A percentile compares a stretch with the other conserved stretches of the same genome.
Evolutionary conservation across 257 asterid genomes (phyloP).

Genomic region (Solanum clarkiae): DNA sequence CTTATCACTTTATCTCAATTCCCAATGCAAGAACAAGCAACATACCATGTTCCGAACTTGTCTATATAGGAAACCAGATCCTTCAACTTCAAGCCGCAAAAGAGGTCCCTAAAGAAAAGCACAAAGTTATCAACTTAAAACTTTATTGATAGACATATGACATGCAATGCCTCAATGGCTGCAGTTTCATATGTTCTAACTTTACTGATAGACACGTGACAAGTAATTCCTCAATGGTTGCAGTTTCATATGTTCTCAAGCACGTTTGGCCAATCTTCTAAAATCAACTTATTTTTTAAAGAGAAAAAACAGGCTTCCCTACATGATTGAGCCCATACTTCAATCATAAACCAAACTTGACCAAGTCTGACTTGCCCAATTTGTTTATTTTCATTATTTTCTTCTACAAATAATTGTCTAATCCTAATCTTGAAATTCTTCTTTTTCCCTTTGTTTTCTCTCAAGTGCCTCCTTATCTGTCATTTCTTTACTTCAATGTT

Average conservation of each 20-base stretch:
- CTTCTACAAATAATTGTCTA: neutral
- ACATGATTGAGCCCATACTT: neutral
- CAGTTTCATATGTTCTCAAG: too few relatives aligned
- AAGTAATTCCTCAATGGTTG: too few relatives aligned
- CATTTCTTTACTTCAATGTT: neutral
- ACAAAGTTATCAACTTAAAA: neutral
- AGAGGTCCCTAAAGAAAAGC: slow-evolving; percentile 57
- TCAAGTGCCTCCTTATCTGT: neutral
- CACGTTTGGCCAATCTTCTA: too few relatives aligned
- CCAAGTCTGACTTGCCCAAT: neutral
- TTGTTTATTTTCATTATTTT: neutral
- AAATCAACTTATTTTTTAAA: too few relatives aligned
- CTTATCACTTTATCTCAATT: neutral
- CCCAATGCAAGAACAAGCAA: neutral
- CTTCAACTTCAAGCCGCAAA: slow-evolving; percentile 85
- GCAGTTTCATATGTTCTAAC: neutral
- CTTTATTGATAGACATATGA: neutral
- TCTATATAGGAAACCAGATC: slow-evolving; percentile 80
- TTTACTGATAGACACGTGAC: too few relatives aligned
- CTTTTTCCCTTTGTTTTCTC: neutral
- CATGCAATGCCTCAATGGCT: neutral
- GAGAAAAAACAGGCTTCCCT: neutral
- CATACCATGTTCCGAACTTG: slow-evolving; percentile 95
- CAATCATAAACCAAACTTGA: neutral
- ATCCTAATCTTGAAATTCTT: neutral